Evolutionary conservation across 129 eudicot species (phyloP).

Genomic region (Centrapalus pauciflorus): DNA sequence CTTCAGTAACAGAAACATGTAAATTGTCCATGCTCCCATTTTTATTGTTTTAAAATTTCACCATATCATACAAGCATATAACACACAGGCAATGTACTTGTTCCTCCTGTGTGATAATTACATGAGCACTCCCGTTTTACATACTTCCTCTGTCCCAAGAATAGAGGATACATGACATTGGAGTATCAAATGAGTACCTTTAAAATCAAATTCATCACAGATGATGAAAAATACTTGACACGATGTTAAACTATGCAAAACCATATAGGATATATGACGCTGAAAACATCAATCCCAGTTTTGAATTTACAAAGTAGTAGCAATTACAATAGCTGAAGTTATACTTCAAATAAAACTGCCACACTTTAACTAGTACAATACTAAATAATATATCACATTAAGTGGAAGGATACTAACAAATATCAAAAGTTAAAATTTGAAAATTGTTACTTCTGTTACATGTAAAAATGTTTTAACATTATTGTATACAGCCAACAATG

Average conservation of each 20-base stretch:
- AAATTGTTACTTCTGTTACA: neutral
- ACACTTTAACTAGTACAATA: neutral
- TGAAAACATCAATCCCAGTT: neutral
- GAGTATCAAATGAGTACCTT: neutral
- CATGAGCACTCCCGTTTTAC: neutral
- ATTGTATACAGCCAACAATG: neutral
- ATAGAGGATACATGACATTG: neutral
- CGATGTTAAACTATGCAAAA: neutral
- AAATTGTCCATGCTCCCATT: neutral
- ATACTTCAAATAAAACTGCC: neutral
- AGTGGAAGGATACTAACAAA: neutral
- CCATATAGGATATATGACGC: neutral
- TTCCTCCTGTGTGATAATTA: neutral
- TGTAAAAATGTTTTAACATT: neutral
- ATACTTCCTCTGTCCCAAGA: neutral
- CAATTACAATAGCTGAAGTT: neutral
- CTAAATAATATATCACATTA: neutral
- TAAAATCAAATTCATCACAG: neutral
- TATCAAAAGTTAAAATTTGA: neutral
- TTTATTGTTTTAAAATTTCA: neutral
- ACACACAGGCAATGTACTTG: neutral
- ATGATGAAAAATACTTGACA: neutral
- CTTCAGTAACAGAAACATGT: neutral
- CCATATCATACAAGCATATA: neutral
- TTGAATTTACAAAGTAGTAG: neutral